A percentile compares a stretch with the other conserved stretches of the same genome.
Evolutionary conservation across 345 rosid genomes (phyloP).

Genomic region (Eucalyptus polyanthemos): DNA sequence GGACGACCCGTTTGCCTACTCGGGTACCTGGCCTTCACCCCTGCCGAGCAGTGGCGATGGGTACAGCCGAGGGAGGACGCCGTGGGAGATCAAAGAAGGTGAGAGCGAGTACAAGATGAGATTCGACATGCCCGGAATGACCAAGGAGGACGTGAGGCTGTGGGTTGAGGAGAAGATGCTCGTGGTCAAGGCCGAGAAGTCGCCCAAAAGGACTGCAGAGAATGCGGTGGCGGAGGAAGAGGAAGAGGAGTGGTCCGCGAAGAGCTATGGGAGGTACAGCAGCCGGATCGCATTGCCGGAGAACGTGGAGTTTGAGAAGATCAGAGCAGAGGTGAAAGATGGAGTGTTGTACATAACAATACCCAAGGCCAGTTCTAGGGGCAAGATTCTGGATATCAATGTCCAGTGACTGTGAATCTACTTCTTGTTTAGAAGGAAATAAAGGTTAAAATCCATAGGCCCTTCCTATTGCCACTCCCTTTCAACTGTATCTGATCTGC

Average conservation of each 20-base stretch:
- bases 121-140: constrained; percentile 74
- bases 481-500: background rate
- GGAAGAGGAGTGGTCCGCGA: constrained; percentile 39
- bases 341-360: constrained; percentile 44
- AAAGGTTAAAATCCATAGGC: background rate
- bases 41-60: constrained; percentile 1
- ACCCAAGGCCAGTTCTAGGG: constrained; percentile 21
- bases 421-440: background rate
- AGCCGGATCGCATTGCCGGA: constrained; percentile 57
- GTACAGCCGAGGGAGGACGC: constrained; percentile 43
- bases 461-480: background rate
- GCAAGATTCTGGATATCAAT: constrained; percentile 15
- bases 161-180: constrained; percentile 57
- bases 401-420: background rate
- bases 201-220: background rate
- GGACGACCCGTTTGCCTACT: constrained; percentile 29
- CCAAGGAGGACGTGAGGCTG: constrained; percentile 45
- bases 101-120: constrained; percentile 44
- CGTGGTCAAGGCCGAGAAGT: constrained; percentile 45
- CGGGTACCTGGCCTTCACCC: constrained; percentile 15
- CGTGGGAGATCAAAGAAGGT: constrained; percentile 58
- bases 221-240: constrained; percentile 5
- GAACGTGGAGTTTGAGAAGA: constrained; percentile 43
- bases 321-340: constrained; percentile 50
- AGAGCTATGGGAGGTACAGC: constrained; percentile 44